Conservation (phyloP, 2,329 filamentous ascomycete species). For the Ascocoryne sarcoides region DNA sequence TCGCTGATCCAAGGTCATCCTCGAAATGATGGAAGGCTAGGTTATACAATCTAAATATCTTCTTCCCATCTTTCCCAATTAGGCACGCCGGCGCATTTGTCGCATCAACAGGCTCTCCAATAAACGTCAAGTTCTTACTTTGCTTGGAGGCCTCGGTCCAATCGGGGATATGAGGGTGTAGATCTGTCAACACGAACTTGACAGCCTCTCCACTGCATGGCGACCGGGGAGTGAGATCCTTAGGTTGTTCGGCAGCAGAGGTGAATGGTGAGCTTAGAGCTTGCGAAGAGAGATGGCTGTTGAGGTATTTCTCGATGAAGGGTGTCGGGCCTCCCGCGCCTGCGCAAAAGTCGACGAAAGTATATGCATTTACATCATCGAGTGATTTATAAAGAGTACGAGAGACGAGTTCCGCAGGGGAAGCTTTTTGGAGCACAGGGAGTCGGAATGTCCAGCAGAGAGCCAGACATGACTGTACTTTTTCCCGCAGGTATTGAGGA, state of each 20-base stretch:
- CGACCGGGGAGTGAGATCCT: conserved; percentile 16
- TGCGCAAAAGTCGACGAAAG: conserved; percentile 68
- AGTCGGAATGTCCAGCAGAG: conserved; percentile 53
- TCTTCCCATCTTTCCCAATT: conserved; percentile 35
- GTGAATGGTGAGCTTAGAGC: conserved; percentile 21
- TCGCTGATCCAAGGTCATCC: conserved; percentile 49
- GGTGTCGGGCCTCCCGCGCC: conserved; percentile 66
- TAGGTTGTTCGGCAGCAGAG: conserved; percentile 8
- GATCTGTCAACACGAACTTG: conserved; percentile 56
- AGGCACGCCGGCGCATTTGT: conserved; percentile 46
- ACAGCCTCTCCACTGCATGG: conserved; percentile 28
- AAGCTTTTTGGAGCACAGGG: conserved; percentile 46
- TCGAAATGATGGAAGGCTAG: conserved; percentile 72
- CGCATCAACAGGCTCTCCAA: conserved; percentile 56
- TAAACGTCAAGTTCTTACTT: conserved; percentile 49
- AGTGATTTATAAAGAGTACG: conserved; percentile 45
- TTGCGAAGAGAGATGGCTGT: conserved; percentile 32
- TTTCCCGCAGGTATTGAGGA: conserved; percentile 53
- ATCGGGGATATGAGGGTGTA: conserved; percentile 53
- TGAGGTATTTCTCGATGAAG: conserved; percentile 51
- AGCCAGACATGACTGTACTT: conserved; percentile 56
- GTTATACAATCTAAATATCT: conserved; percentile 61
- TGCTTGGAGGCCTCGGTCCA: conserved; percentile 46
- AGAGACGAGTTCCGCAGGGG: conserved; percentile 54
- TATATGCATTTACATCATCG: conserved; percentile 41